phyloP scores from a whole-genome alignment of 192 early-diverging fungal genomes.

The Coemansia sp. region DNA sequence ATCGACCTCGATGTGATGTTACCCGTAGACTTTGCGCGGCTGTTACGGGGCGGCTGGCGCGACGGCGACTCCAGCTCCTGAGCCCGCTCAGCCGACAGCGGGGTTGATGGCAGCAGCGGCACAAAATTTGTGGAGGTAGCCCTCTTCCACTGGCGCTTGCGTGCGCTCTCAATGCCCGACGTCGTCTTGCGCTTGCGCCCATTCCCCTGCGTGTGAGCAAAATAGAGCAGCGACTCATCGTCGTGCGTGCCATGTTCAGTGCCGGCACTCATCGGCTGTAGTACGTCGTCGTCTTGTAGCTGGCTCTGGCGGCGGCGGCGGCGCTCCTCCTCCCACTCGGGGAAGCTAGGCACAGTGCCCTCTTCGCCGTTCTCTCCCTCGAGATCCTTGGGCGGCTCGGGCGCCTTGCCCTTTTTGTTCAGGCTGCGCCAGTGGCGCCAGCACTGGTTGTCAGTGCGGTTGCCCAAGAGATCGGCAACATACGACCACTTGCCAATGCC shows the following conservation, averaged over 20 bases:
- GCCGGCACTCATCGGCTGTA: not conserved
- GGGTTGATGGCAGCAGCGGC: conserved; percentile 40
- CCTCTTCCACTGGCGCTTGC: conserved; percentile 57
- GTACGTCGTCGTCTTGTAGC: not conserved
- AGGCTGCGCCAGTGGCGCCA: conserved; percentile 55
- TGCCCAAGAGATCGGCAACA: conserved; percentile 50
- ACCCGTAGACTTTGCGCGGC: conserved; percentile 20
- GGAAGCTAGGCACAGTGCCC: conserved; percentile 51
- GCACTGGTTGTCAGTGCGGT: conserved; percentile 61
- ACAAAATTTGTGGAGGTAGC: conserved; percentile 51
- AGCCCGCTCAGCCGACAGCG: not conserved
- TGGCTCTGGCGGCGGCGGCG: conserved; percentile 12
- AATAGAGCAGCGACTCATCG: conserved; percentile 24
- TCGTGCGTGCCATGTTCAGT: conserved; percentile 3
- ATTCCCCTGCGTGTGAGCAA: conserved; percentile 34
- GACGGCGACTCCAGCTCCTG: conserved; percentile 9
- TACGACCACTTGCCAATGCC: conserved; percentile 62
- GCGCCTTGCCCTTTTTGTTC: conserved; percentile 51
- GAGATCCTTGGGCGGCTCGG: conserved; percentile 38
- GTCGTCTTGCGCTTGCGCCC: conserved; percentile 55
- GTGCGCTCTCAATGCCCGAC: conserved; percentile 52
- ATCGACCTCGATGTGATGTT: conserved; percentile 3
- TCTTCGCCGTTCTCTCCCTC: conserved; percentile 42
- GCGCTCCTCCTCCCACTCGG: conserved; percentile 52
- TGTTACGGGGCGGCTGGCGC: conserved; percentile 12